These are phyloP conservation scores for Dacryopinax primogenitus DNA, from an alignment of 768 basidiomycete genomes.

Conservation along the genomic window DNA sequence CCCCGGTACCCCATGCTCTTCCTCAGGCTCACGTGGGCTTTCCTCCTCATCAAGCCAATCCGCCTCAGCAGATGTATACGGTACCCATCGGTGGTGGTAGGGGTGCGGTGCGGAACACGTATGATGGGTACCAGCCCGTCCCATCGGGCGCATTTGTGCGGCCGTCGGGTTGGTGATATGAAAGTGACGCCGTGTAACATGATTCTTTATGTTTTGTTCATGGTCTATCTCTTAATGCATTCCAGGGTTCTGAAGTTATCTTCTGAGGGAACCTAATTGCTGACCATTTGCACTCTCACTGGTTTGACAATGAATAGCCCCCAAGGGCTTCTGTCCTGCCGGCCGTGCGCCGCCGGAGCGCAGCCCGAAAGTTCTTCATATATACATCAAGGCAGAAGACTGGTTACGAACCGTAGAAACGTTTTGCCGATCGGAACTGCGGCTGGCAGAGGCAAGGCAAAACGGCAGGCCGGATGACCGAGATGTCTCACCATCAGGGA, in stretches of 20 bases:
- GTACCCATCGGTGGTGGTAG: constrained; percentile 6
- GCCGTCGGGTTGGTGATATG: constrained; percentile 3
- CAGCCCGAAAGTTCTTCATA: no score
- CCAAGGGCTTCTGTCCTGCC: no score
- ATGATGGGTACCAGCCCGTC: constrained; percentile 6
- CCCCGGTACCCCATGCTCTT: neutral
- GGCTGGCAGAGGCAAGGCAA: no score
- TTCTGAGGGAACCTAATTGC: no score
- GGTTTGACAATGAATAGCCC: no score
- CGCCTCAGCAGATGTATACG: constrained; percentile 1
- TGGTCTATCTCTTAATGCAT: constrained; percentile 2
- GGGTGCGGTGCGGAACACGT: constrained; percentile 4
- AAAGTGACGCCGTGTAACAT: neutral
- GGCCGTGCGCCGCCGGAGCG: no score
- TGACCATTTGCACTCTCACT: no score
- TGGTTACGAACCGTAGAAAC: no score
- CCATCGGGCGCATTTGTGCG: constrained; percentile 7
- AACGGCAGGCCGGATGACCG: no score
- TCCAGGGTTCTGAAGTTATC: constrained; percentile 7
- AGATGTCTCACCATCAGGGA: no score
- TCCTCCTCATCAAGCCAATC: neutral
- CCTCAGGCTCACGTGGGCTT: neutral
- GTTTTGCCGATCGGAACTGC: no score
- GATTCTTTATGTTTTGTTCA: neutral
- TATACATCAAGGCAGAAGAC: no score